phyloP scores from a whole-genome alignment of 2,329 filamentous ascomycete species.

The Chaetomium strumarium region DNA sequence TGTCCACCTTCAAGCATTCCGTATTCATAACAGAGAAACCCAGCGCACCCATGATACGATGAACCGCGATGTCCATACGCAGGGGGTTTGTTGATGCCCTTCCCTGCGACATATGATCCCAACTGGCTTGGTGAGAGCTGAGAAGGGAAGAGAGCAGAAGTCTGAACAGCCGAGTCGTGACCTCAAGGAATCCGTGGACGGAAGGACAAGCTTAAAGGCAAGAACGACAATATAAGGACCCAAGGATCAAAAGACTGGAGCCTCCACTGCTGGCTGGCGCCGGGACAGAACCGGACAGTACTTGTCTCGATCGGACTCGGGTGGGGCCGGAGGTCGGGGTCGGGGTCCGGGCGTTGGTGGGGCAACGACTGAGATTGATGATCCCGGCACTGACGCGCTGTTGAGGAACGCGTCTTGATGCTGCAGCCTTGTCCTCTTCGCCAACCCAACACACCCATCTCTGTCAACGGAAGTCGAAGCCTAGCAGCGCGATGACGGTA shows the following conservation, averaged over 20 bases:
- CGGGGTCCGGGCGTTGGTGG: conserved; percentile 5
- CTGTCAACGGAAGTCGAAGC: not conserved
- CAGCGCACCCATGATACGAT: too few relatives aligned
- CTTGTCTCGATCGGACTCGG: conserved; percentile 9
- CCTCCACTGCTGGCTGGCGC: not conserved
- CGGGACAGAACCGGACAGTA: conserved; percentile 13
- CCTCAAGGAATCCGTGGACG: too few relatives aligned
- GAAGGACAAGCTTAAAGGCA: too few relatives aligned
- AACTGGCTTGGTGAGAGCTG: too few relatives aligned
- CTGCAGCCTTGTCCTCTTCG: not conserved
- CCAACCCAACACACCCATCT: not conserved
- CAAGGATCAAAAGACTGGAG: too few relatives aligned
- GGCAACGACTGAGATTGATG: not conserved
- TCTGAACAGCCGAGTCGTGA: too few relatives aligned
- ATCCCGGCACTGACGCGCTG: not conserved
- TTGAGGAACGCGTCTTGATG: not conserved
- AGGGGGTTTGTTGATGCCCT: too few relatives aligned
- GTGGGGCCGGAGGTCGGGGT: not conserved
- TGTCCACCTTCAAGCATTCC: too few relatives aligned
- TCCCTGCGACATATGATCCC: too few relatives aligned
- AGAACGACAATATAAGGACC: not conserved
- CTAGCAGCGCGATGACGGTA: conserved; percentile 2
- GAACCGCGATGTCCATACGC: too few relatives aligned
- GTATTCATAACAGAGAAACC: too few relatives aligned
- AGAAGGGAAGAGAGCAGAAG: too few relatives aligned